Evolutionary conservation across 306 rosid genomes (phyloP).

Genomic region (Prunus mume): DNA sequence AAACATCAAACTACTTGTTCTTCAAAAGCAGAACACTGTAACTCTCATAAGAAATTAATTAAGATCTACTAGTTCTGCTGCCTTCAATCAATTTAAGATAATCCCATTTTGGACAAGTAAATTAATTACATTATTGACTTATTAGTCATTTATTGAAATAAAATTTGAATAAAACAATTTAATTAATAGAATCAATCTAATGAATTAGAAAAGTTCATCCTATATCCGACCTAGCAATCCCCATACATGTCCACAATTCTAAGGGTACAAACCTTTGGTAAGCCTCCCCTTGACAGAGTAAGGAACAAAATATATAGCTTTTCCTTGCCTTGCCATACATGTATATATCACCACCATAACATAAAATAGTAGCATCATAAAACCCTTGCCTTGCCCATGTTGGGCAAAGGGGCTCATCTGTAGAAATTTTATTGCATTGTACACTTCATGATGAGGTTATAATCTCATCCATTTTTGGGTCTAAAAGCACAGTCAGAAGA

Average conservation of each 20-base stretch:
- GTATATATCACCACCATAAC: conserved; percentile 46
- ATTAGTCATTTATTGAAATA: background rate
- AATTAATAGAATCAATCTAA: conserved; percentile 27
- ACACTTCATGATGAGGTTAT: conserved; percentile 1
- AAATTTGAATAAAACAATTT: conserved; percentile 4
- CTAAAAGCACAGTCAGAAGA: conserved; percentile 34
- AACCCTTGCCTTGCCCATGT: conserved; percentile 41
- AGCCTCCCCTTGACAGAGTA: conserved; percentile 37
- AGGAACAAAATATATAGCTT: conserved; percentile 24
- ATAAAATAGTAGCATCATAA: conserved; percentile 1
- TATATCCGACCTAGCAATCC: conserved; percentile 32
- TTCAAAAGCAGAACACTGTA: background rate
- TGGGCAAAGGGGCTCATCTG: conserved; percentile 18
- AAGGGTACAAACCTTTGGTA: conserved; percentile 43
- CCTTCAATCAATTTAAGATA: background rate
- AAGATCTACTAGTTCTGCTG: background rate
- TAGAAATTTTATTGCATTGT: conserved; percentile 25
- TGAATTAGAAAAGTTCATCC: conserved; percentile 34
- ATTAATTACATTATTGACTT: background rate
- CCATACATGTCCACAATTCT: conserved; percentile 34
- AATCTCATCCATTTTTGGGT: conserved; percentile 35
- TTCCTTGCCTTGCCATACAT: conserved; percentile 22
- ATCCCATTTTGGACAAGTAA: background rate
- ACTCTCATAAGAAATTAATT: background rate
- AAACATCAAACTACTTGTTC: background rate